These are phyloP conservation scores for Porphyrellus cyaneotinctus DNA, from an alignment of 768 basidiomycete species.

Conservation along the genomic window DNA sequence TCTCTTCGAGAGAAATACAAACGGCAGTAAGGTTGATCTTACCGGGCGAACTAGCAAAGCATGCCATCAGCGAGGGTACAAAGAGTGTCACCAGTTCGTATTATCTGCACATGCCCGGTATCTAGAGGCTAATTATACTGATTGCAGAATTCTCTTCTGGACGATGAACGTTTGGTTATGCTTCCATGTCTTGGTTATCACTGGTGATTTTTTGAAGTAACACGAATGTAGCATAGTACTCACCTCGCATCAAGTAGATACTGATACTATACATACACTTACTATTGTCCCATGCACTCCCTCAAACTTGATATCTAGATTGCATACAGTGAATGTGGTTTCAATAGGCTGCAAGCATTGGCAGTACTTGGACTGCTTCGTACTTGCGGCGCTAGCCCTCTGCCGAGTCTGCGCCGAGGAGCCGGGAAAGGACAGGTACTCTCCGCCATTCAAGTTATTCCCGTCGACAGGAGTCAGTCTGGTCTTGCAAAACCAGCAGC, in stretches of 20 bases:
- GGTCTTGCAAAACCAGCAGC: too few relatives aligned
- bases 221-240: slow-evolving; percentile 24
- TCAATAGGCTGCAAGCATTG: too few relatives aligned
- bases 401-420: too few relatives aligned
- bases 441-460: too few relatives aligned
- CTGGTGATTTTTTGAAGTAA: neutral
- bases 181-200: neutral
- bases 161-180: slow-evolving; percentile 1
- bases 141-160: slow-evolving; percentile 27
- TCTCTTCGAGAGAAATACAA: slow-evolving; percentile 71
- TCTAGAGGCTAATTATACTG: neutral
- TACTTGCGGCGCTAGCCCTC: too few relatives aligned
- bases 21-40: slow-evolving; percentile 67
- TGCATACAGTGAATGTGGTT: too few relatives aligned
- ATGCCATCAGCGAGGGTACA: slow-evolving; percentile 73
- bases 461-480: too few relatives aligned
- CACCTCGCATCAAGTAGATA: slow-evolving; percentile 15
- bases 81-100: slow-evolving; percentile 52
- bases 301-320: too few relatives aligned
- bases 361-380: too few relatives aligned
- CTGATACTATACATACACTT: slow-evolving; percentile 9
- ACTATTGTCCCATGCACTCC: neutral
- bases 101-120: neutral
- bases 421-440: too few relatives aligned
- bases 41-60: slow-evolving; percentile 69